Evolutionary conservation across 768 basidiomycete genomes (phyloP).

Genomic region (Suillus brevipes): DNA sequence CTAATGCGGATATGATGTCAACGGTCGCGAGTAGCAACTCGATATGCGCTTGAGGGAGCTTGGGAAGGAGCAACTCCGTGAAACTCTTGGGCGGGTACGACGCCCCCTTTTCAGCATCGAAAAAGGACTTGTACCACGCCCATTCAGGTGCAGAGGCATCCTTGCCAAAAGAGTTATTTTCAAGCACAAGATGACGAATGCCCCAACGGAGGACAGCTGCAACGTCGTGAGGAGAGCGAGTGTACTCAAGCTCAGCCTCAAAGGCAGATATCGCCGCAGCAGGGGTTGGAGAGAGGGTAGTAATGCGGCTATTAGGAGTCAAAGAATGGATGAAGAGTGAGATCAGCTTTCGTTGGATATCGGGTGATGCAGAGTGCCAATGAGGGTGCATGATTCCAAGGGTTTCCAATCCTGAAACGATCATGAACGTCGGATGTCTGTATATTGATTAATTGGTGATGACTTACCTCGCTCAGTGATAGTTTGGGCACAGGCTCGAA

Average conservation of each 20-base stretch:
- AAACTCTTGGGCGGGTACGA: constrained; percentile 67
- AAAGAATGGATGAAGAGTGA: constrained; percentile 70
- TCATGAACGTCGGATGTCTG: constrained; percentile 9
- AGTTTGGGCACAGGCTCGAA: constrained; percentile 67
- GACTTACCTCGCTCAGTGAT: constrained; percentile 63
- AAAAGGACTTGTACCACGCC: constrained; percentile 69
- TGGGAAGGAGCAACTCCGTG: constrained; percentile 59
- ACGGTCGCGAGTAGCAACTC: constrained; percentile 59
- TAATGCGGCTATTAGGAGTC: constrained; percentile 43
- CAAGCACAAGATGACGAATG: constrained; percentile 68
- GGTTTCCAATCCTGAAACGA: constrained; percentile 65
- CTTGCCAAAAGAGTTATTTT: constrained; percentile 59
- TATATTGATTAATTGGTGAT: constrained; percentile 9
- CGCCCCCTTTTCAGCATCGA: constrained; percentile 54
- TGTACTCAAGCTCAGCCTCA: constrained; percentile 62
- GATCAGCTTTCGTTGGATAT: constrained; percentile 66
- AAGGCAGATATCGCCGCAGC: constrained; percentile 52
- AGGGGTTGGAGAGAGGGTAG: constrained; percentile 53
- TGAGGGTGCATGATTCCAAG: constrained; percentile 86
- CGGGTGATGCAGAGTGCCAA: constrained; percentile 75
- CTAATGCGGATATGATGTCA: constrained; percentile 66
- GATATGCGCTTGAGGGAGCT: constrained; percentile 55
- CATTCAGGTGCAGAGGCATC: constrained; percentile 46
- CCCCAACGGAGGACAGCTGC: constrained; percentile 83
- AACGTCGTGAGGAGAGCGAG: constrained; percentile 72